Conservation (phyloP, 305 asterid genomes). For the Coffea humblotiana region DNA sequence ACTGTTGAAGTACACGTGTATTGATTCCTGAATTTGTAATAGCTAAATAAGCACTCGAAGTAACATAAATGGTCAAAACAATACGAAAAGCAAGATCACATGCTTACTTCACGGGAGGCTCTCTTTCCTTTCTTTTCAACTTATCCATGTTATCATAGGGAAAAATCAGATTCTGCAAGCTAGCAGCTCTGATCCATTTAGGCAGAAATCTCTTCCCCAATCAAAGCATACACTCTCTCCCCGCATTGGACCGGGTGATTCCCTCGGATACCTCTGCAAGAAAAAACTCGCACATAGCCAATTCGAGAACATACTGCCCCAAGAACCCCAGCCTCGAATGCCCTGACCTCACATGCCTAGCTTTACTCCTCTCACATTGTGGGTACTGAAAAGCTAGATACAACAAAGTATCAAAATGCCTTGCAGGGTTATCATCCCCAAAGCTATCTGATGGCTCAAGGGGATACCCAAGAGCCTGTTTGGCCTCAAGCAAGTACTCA, state of each 20-base stretch:
- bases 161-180: conserved; percentile 89
- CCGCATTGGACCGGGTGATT: conserved; percentile 98
- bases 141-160: conserved; percentile 89
- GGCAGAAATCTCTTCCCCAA: conserved; percentile 94
- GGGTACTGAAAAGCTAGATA: conserved; percentile 95
- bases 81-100: conserved; percentile 1
- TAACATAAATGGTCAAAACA: background rate
- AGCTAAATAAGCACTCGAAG: conserved; percentile 1
- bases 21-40: background rate
- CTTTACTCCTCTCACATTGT: conserved; percentile 86
- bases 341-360: conserved; percentile 78
- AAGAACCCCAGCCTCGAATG: conserved; percentile 79
- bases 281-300: conserved; percentile 90
- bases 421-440: conserved; percentile 96
- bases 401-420: conserved; percentile 82
- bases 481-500: conserved; percentile 83
- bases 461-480: conserved; percentile 92
- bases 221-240: conserved; percentile 91
- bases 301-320: conserved; percentile 86
- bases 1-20: background rate
- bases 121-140: conserved; percentile 68
- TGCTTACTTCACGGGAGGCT: conserved; percentile 92
- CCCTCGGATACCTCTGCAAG: conserved; percentile 95
- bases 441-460: conserved; percentile 74
- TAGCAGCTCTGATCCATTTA: conserved; percentile 76